phyloP scores from a whole-genome alignment of 768 basidiomycete species.

The Russula sp. region DNA sequence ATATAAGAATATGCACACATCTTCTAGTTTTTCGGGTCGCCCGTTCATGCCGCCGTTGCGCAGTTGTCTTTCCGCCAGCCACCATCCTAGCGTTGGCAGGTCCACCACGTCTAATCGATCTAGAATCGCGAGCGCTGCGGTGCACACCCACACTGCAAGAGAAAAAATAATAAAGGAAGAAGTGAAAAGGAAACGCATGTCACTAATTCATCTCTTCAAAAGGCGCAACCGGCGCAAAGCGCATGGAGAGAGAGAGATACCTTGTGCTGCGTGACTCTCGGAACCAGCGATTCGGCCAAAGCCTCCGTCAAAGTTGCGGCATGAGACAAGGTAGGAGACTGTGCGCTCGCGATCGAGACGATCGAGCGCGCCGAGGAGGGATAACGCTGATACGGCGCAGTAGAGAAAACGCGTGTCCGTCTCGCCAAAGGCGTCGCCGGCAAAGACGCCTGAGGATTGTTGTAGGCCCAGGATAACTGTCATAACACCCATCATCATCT shows the following conservation, averaged over 20 bases:
- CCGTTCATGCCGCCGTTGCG: constrained; percentile 94
- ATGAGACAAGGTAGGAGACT: constrained; percentile 66
- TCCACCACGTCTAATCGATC: constrained; percentile 80
- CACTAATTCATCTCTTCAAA: not conserved
- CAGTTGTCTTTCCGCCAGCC: constrained; percentile 91
- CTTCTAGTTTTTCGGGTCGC: constrained; percentile 93
- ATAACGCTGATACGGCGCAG: constrained; percentile 79
- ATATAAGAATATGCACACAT: constrained; percentile 57
- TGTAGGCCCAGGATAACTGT: constrained; percentile 83
- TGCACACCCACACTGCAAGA: constrained; percentile 78
- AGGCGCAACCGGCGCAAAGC: not conserved
- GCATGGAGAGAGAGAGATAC: constrained; percentile 39
- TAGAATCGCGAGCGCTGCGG: constrained; percentile 83
- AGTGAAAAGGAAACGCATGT: not conserved
- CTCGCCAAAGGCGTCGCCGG: constrained; percentile 91
- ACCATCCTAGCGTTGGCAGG: constrained; percentile 76
- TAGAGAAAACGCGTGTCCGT: constrained; percentile 88
- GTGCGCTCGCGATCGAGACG: constrained; percentile 65
- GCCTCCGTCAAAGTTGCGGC: constrained; percentile 94
- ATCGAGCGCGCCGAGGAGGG: constrained; percentile 73
- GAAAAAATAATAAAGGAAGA: no score
- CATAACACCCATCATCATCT: not conserved
- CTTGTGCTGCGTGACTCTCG: constrained; percentile 91
- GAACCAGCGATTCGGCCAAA: constrained; percentile 83
- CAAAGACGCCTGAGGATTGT: constrained; percentile 81